These are phyloP conservation scores for Lachancea meyersii DNA, from an alignment of 805 yeast species.

Conservation along the genomic window DNA sequence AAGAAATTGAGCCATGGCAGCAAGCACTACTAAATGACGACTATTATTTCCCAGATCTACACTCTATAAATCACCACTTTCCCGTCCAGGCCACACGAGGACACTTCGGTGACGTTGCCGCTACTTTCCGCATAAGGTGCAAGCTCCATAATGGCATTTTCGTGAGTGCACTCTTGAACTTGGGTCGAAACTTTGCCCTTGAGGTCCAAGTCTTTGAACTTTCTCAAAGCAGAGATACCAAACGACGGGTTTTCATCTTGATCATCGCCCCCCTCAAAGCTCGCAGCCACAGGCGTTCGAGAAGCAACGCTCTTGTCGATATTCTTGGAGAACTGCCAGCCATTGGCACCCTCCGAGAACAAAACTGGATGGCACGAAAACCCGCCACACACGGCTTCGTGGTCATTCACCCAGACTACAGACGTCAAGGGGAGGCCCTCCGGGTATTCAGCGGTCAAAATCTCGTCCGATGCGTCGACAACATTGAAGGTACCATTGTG, in stretches of 20 bases:
- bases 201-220: slow-evolving; percentile 92
- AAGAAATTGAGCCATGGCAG: too few species aligned
- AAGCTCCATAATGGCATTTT: slow-evolving; percentile 75
- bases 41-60: slow-evolving; percentile 29
- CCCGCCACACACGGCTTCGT: slow-evolving; percentile 78
- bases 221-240: slow-evolving; percentile 76
- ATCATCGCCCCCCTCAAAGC: slow-evolving; percentile 41
- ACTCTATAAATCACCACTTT: slow-evolving; percentile 72
- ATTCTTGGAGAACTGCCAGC: slow-evolving; percentile 52
- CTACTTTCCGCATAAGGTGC: slow-evolving; percentile 43
- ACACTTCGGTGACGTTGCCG: slow-evolving; percentile 52
- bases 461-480: slow-evolving; percentile 48
- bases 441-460: slow-evolving; percentile 23
- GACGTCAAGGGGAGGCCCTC: slow-evolving; percentile 71
- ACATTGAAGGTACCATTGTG: slow-evolving; percentile 83
- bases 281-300: slow-evolving; percentile 6
- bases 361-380: slow-evolving; percentile 87
- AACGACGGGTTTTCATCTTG: slow-evolving; percentile 43
- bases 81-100: slow-evolving; percentile 86
- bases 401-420: slow-evolving; percentile 60
- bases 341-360: slow-evolving; percentile 65
- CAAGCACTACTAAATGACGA: too few species aligned
- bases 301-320: slow-evolving; percentile 43
- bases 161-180: slow-evolving; percentile 68
- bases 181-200: slow-evolving; percentile 66